Conservation (phyloP, 2,329 filamentous ascomycete species). For the Fusarium pilosicola region DNA sequence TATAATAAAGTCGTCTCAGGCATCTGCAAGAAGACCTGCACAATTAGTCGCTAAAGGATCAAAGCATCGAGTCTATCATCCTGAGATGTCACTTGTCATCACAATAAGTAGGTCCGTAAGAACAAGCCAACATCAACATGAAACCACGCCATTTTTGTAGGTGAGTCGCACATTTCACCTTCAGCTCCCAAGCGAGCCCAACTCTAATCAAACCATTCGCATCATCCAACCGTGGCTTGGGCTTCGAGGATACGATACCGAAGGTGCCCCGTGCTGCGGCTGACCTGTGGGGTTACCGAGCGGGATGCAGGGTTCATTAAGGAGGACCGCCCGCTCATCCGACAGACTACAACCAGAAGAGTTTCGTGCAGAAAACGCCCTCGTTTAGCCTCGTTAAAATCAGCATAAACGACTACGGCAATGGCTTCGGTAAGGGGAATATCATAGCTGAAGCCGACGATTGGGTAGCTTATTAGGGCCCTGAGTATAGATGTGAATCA, state of each 20-base stretch:
- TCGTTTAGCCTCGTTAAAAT: background rate
- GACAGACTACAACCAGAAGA: background rate
- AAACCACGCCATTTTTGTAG: background rate
- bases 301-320: background rate
- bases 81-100: background rate
- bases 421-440: background rate
- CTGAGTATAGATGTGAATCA: background rate
- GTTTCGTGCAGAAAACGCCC: background rate
- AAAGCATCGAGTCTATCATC: background rate
- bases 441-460: background rate
- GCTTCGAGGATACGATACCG: background rate
- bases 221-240: background rate
- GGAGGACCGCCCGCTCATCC: background rate
- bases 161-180: background rate
- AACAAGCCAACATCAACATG: background rate
- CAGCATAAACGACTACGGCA: background rate
- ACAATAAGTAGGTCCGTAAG: background rate
- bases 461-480: background rate
- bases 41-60: rapidly evolving
- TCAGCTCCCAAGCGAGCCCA: background rate
- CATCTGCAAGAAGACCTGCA: background rate
- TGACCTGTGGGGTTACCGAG: background rate
- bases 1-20: rapidly evolving
- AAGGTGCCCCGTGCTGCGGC: background rate
- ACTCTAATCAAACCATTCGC: background rate